Conservation (phyloP, 306 rosid species). For the Pyrus communis region DNA sequence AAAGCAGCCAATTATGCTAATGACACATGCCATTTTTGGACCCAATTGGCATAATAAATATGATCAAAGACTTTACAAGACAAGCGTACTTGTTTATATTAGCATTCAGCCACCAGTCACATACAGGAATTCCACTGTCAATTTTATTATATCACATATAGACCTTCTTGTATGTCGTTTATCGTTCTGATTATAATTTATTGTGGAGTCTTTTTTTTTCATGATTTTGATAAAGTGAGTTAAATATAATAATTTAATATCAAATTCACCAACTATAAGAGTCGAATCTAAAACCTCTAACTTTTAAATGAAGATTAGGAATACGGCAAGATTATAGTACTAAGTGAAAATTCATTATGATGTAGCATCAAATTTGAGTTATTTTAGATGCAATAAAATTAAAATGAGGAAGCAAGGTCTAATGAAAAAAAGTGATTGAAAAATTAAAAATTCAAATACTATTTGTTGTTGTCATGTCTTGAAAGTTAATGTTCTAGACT, state of each 20-base stretch:
- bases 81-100: background rate
- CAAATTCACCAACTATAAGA: too few species aligned
- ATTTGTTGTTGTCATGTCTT: too few species aligned
- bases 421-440: too few species aligned
- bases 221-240: background rate
- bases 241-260: too few species aligned
- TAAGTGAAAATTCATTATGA: too few species aligned
- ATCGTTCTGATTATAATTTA: background rate
- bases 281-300: too few species aligned
- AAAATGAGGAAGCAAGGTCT: too few species aligned
- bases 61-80: constrained; percentile 8
- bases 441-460: too few species aligned
- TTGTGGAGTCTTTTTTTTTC: background rate
- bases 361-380: background rate
- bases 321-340: too few species aligned
- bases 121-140: constrained; percentile 42
- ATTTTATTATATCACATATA: constrained; percentile 31
- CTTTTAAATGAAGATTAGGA: too few species aligned
- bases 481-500: too few species aligned
- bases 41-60: background rate
- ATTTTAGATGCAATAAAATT: too few species aligned
- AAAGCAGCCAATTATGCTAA: constrained; percentile 16
- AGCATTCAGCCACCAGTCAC: constrained; percentile 22
- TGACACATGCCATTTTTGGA: constrained; percentile 20
- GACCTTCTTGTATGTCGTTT: constrained; percentile 12